Evolutionary conservation across 129 eudicot genomes (phyloP).

Genomic region (Arctium lappa): DNA sequence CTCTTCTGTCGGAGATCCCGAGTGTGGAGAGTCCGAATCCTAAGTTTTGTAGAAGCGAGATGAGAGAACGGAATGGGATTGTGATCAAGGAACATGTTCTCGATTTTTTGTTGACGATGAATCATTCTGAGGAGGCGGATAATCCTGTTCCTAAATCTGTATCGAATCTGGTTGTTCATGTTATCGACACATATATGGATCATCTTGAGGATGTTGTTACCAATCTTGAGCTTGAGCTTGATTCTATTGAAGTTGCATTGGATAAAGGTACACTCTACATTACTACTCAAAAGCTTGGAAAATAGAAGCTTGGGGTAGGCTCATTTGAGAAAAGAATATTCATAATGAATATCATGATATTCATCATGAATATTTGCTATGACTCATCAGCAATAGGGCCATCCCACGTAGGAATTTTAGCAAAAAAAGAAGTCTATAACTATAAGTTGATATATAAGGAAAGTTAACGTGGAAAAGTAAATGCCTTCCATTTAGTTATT

Average conservation of each 20-base stretch:
- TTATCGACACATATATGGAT: constrained; percentile 38
- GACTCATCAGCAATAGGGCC: too few species aligned
- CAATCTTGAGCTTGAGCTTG: too few species aligned
- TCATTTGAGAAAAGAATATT: too few species aligned
- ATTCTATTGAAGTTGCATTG: too few species aligned
- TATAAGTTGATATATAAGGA: too few species aligned
- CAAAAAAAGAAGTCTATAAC: too few species aligned
- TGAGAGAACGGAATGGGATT: constrained; percentile 38
- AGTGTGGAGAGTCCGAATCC: constrained; percentile 49
- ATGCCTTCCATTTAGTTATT: too few species aligned
- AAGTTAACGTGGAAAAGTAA: too few species aligned
- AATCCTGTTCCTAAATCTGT: constrained; percentile 77
- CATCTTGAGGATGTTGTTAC: too few species aligned
- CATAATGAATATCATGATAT: neutral
- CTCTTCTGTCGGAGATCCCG: constrained; percentile 67
- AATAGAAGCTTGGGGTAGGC: neutral
- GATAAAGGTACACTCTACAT: neutral
- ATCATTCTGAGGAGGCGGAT: constrained; percentile 87
- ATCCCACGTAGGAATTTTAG: too few species aligned
- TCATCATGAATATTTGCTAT: neutral
- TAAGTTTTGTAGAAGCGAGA: constrained; percentile 19
- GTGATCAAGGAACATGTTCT: constrained; percentile 73
- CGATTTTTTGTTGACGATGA: constrained; percentile 70
- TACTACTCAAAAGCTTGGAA: neutral
- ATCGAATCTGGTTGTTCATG: constrained; percentile 70